phyloP scores from a whole-genome alignment of 305 asterid species.

The Fraxinus sp. region DNA sequence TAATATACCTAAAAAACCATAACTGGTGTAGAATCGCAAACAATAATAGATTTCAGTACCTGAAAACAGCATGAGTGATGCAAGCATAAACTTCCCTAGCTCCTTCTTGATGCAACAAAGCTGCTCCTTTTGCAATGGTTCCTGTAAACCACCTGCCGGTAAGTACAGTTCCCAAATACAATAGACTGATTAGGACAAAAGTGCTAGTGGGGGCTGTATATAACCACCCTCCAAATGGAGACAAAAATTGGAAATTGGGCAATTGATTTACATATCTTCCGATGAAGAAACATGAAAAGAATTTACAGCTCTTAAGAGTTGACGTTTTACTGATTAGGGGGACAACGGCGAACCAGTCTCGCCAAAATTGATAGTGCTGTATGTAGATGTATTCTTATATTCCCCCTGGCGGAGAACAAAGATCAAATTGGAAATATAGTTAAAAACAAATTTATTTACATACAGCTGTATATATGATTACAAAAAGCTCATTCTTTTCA shows the following conservation, averaged over 20 bases:
- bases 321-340: not conserved
- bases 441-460: not conserved
- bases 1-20: not conserved
- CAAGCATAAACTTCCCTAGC: slow-evolving; percentile 97
- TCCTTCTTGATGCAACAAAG: slow-evolving; percentile 84
- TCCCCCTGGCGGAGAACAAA: not conserved
- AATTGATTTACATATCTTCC: slow-evolving; percentile 1
- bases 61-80: slow-evolving; percentile 91
- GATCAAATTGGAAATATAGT: not conserved
- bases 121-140: slow-evolving; percentile 91
- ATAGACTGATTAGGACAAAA: slow-evolving; percentile 18
- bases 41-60: slow-evolving; percentile 46
- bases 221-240: not conserved
- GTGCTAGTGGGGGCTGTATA: not conserved
- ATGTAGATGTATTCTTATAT: not conserved
- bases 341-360: not conserved
- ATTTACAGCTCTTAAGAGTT: not conserved
- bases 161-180: slow-evolving; percentile 14
- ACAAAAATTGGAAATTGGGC: not conserved
- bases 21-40: slow-evolving; percentile 3
- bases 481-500: not conserved
- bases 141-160: slow-evolving; percentile 42
- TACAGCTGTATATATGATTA: not conserved
- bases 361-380: not conserved
- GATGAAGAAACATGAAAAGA: not conserved